A percentile compares a stretch with the other conserved stretches of the same genome.
Conservation (phyloP, 2,329 filamentous ascomycete genomes). For the Neospermospora avenae region DNA sequence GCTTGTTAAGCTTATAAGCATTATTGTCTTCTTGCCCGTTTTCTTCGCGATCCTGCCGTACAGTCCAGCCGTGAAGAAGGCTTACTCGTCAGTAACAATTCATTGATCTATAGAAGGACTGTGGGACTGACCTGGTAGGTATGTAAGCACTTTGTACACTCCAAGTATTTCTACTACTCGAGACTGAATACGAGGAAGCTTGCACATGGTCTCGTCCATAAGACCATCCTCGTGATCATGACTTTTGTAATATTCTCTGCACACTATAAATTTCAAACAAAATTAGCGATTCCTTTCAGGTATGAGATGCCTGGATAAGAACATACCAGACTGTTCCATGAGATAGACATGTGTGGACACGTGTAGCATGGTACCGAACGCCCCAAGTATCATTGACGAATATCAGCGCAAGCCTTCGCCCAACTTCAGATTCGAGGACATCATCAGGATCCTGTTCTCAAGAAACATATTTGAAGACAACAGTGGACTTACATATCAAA, state of each 20-base stretch:
- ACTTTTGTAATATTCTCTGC: slow-evolving; percentile 13
- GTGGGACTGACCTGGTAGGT: slow-evolving; percentile 14
- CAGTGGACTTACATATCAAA: neutral
- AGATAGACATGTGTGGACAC: slow-evolving; percentile 18
- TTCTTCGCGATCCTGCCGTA: slow-evolving; percentile 12
- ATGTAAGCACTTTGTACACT: slow-evolving; percentile 11
- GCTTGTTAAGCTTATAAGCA: slow-evolving; percentile 16
- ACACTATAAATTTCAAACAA: neutral
- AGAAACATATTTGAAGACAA: neutral
- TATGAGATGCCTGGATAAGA: neutral
- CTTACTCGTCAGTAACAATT: neutral
- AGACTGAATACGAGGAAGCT: slow-evolving; percentile 16
- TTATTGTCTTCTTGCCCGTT: slow-evolving; percentile 16
- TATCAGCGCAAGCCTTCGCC: neutral
- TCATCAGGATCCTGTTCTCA: neutral
- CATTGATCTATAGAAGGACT: neutral
- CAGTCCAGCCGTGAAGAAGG: slow-evolving; percentile 18
- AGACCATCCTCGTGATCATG: slow-evolving; percentile 6
- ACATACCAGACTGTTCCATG: slow-evolving; percentile 14
- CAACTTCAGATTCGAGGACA: neutral
- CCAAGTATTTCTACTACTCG: slow-evolving; percentile 18
- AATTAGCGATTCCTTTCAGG: neutral
- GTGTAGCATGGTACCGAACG: slow-evolving; percentile 13
- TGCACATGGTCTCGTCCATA: slow-evolving; percentile 19
- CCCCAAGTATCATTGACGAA: neutral